phyloP scores from a whole-genome alignment of 2,329 filamentous ascomycete species.

The Didymosphaeria variabile region DNA sequence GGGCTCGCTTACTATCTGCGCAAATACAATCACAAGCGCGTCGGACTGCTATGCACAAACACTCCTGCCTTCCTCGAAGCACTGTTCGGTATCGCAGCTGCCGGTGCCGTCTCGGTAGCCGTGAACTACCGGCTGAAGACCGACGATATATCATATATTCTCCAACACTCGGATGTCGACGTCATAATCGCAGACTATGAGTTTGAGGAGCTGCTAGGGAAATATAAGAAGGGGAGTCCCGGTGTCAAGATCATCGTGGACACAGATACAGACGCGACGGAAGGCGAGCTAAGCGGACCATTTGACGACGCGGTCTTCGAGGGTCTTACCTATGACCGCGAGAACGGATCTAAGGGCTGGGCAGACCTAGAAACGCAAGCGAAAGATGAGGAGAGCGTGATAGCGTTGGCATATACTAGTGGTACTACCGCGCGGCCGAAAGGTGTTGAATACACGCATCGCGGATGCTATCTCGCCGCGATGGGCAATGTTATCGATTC shows the following conservation, averaged over 20 bases:
- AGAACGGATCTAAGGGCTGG: slow-evolving; percentile 78
- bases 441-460: slow-evolving; percentile 90
- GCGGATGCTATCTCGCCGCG: slow-evolving; percentile 84
- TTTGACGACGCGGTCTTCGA: slow-evolving; percentile 87
- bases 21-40: slow-evolving; percentile 75
- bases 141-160: slow-evolving; percentile 90
- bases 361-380: slow-evolving; percentile 74
- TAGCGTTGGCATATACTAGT: slow-evolving; percentile 92
- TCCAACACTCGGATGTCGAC: slow-evolving; percentile 87
- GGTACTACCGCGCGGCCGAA: slow-evolving; percentile 93
- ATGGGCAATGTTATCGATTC: slow-evolving; percentile 89
- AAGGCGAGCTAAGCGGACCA: slow-evolving; percentile 77
- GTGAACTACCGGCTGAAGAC: slow-evolving; percentile 79
- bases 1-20: slow-evolving; percentile 88
- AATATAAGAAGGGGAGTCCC: slow-evolving; percentile 69
- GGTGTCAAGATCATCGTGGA: slow-evolving; percentile 79
- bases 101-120: slow-evolving; percentile 78
- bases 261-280: slow-evolving; percentile 79
- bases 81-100: slow-evolving; percentile 86
- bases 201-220: slow-evolving; percentile 74
- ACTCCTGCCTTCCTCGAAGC: slow-evolving; percentile 93
- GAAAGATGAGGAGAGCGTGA: slow-evolving; percentile 77
- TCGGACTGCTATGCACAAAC: slow-evolving; percentile 89
- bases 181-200: slow-evolving; percentile 87
- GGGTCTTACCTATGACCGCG: slow-evolving; percentile 75